These are phyloP conservation scores for Amorphotheca resinae DNA, from an alignment of 495 filamentous ascomycete genomes.

Conservation along the genomic window DNA sequence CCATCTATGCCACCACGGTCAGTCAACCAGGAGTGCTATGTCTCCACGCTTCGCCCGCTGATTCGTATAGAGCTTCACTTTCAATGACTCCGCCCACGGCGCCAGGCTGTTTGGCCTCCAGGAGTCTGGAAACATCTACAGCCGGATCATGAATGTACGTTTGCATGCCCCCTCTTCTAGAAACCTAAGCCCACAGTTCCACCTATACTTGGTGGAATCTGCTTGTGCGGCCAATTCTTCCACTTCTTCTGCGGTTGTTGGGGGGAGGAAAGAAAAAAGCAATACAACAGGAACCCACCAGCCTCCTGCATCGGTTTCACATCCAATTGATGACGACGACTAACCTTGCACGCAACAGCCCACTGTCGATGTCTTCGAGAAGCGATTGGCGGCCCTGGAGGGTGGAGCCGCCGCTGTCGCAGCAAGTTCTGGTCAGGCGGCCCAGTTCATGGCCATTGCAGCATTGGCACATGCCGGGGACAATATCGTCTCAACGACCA, in stretches of 20 bases:
- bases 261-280: no score
- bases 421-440: conserved; percentile 80
- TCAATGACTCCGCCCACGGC: conserved; percentile 96
- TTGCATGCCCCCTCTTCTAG: background rate
- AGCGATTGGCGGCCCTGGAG: conserved; percentile 90
- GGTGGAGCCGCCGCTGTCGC: conserved; percentile 87
- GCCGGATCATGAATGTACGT: conserved; percentile 81
- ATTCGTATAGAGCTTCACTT: conserved; percentile 61
- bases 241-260: no score
- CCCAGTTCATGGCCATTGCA: conserved; percentile 87
- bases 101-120: conserved; percentile 95
- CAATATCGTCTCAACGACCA: conserved; percentile 89
- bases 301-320: background rate
- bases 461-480: conserved; percentile 76
- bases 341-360: conserved; percentile 40
- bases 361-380: conserved; percentile 96
- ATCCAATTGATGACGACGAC: background rate
- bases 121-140: conserved; percentile 98
- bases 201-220: background rate
- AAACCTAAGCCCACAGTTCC: background rate
- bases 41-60: background rate
- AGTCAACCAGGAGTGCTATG: conserved; percentile 16
- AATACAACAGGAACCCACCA: no score
- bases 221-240: no score
- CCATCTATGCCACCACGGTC: conserved; percentile 91